Percentiles rank a stretch among this genome's conserved stretches.
Conservation (phyloP, 2,329 filamentous ascomycete species). For the Aspergillus floridensis region DNA sequence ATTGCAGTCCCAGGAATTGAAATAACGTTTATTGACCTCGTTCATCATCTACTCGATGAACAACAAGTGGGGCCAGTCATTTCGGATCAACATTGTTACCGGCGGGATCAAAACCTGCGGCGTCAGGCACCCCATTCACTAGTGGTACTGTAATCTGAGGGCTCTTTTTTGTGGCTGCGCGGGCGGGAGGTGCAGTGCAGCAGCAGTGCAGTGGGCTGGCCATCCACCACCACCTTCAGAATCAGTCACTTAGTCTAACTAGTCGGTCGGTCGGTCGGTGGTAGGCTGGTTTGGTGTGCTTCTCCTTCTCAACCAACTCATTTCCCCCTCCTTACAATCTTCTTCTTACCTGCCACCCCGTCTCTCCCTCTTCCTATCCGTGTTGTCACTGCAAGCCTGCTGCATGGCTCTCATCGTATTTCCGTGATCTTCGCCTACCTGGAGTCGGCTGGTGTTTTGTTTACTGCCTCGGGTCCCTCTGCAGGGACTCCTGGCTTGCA, state of each 20-base stretch:
- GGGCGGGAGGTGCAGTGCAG: background rate
- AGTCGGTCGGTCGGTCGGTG: too few species aligned
- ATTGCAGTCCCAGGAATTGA: background rate
- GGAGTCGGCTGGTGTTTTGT: slow-evolving; percentile 17
- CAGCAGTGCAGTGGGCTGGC: background rate
- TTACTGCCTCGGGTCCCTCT: slow-evolving; percentile 11
- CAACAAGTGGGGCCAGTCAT: slow-evolving; percentile 22
- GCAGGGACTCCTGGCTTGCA: slow-evolving; percentile 13
- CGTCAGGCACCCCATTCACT: background rate
- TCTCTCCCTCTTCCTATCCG: background rate
- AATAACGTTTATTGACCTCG: background rate
- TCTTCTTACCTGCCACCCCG: background rate
- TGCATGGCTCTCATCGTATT: slow-evolving; percentile 16
- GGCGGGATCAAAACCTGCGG: slow-evolving; percentile 7
- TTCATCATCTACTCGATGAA: background rate
- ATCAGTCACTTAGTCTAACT: too few species aligned
- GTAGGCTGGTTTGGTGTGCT: too few species aligned
- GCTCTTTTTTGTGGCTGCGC: slow-evolving; percentile 7
- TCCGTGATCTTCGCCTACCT: slow-evolving; percentile 10
- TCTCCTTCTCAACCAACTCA: background rate
- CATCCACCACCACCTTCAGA: background rate
- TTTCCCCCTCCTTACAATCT: slow-evolving; percentile 8
- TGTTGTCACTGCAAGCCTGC: slow-evolving; percentile 4
- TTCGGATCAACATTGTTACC: slow-evolving; percentile 31
- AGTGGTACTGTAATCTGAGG: slow-evolving; percentile 1